These are phyloP conservation scores for Globisporangium acanthophoron DNA, from an alignment of 352 stramenopile genomes.

Conservation along the genomic window DNA sequence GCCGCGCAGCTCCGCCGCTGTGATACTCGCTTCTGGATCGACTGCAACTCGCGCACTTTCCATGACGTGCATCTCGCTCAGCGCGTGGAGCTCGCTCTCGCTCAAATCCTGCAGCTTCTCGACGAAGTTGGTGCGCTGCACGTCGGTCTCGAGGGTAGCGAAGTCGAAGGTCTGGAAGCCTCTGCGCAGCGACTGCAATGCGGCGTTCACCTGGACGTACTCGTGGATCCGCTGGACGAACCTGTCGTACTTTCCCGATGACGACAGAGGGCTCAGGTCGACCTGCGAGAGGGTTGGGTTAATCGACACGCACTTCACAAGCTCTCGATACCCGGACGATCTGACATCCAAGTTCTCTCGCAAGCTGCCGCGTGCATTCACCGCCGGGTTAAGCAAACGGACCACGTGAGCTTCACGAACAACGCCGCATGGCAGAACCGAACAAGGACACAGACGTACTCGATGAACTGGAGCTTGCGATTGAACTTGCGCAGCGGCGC, in stretches of 20 bases:
- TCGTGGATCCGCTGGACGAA: slow-evolving; percentile 16
- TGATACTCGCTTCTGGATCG: slow-evolving; percentile 6
- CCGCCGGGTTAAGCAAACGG: neutral
- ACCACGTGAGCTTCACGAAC: no score
- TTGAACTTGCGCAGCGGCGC: slow-evolving; percentile 41
- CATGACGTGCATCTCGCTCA: slow-evolving; percentile 35
- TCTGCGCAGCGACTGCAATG: slow-evolving; percentile 13
- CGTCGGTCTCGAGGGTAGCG: slow-evolving; percentile 10
- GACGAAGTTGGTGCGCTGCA: slow-evolving; percentile 58
- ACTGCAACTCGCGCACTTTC: slow-evolving; percentile 29
- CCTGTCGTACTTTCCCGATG: slow-evolving; percentile 23
- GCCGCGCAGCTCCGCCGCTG: neutral
- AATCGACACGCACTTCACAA: slow-evolving; percentile 35
- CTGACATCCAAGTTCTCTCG: slow-evolving; percentile 36
- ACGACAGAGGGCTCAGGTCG: slow-evolving; percentile 15
- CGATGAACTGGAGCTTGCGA: slow-evolving; percentile 31
- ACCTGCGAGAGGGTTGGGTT: slow-evolving; percentile 37
- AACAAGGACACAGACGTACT: slow-evolving; percentile 17
- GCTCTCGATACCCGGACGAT: slow-evolving; percentile 32
- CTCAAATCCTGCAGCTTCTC: slow-evolving; percentile 57
- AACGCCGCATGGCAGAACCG: neutral
- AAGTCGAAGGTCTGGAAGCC: slow-evolving; percentile 3
- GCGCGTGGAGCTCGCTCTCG: slow-evolving; percentile 37
- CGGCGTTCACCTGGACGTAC: slow-evolving; percentile 36
- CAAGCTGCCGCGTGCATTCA: slow-evolving; percentile 13